Base-by-base conservation (phyloP, 2,329 filamentous ascomycete genomes). In the Zelopaecilomyces penicillatus region DNA sequence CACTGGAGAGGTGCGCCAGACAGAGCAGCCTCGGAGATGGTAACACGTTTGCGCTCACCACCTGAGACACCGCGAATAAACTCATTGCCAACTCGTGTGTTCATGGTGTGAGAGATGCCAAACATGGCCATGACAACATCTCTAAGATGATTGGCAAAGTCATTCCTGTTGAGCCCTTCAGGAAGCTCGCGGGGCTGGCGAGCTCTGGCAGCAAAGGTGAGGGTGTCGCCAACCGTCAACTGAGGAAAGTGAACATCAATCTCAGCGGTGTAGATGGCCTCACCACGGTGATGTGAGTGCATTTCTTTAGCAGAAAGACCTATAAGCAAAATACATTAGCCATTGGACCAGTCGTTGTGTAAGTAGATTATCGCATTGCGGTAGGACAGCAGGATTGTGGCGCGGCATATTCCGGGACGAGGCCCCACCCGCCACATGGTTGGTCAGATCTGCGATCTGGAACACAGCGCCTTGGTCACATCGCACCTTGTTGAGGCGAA, bases 191-290 rank as follows among this genome's bases (percentile, higher is more conserved):
- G 75, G 3, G 83, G 82, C 41, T 82, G 76, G 45, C 83, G 75
- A 5, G 85, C 83, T 12, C 78, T 71, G 4, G 86, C 85, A 12
- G 86, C 86, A 50, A 91, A 91, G 44, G 79, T 82, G 39, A 91
- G 72, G 1, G 87, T 93, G 55, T 91, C 83, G 42, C 85, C 85
- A 37, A 91, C 86, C 2, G 78, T 82, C 55, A 93, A 66, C 66
- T 82, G 77, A 9, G 85, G 84, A 57, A 90, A 90, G 64, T 90
- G 85, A 4, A 85, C 82, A 59, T 94, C 88, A 32, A 87, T 82
- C 62, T 93, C 87, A 47, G 85, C 85, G 0, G 85, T 90, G 66
- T 93, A 93, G 61, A 93, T 90, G 50, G 85, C 85, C 65, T 94
- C 87, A 52, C 87, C 87, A 29, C 85, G 82, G 67, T 91, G 89